Percentiles rank a stretch among this genome's conserved stretches.
phyloP scores from a whole-genome alignment of 495 filamentous ascomycete genomes.

The Parachaetomium inaequale region DNA sequence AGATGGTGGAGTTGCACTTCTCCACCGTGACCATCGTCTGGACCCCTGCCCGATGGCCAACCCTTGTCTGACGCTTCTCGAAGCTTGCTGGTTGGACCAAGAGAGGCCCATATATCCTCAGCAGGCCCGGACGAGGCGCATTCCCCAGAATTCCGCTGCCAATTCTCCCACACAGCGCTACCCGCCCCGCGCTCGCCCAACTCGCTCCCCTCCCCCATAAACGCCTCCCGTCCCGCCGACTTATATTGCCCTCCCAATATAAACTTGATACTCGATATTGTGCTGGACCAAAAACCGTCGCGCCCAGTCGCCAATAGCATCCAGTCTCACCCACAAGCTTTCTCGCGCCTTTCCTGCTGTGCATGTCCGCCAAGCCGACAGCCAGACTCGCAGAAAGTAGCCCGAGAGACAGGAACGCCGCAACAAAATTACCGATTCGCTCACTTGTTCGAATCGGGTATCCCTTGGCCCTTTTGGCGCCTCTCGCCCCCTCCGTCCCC shows the following conservation, averaged over 20 bases:
- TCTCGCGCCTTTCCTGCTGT: conserved; percentile 29
- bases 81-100: conserved; percentile 19
- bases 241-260: conserved; percentile 41
- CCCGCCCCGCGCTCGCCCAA: conserved; percentile 17
- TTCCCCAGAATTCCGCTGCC: conserved; percentile 30
- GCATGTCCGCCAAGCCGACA: conserved; percentile 38
- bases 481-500: conserved; percentile 29
- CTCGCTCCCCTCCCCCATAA: conserved; percentile 17
- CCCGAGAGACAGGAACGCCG: conserved; percentile 34
- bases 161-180: conserved; percentile 19
- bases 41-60: conserved; percentile 30
- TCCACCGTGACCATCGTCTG: conserved; percentile 31
- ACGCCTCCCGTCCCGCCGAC: conserved; percentile 37
- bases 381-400: conserved; percentile 30
- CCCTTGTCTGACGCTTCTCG: conserved; percentile 23
- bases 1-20: conserved; percentile 27
- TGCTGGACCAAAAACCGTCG: conserved; percentile 29
- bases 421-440: conserved; percentile 32
- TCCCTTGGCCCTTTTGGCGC: conserved; percentile 40
- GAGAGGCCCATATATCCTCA: conserved; percentile 37
- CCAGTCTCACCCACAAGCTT: conserved; percentile 30
- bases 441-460: conserved; percentile 33
- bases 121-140: conserved; percentile 27
- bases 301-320: conserved; percentile 33
- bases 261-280: conserved; percentile 40